phyloP scores from a whole-genome alignment of 441 rosid genomes.

The Viola pubescens region DNA sequence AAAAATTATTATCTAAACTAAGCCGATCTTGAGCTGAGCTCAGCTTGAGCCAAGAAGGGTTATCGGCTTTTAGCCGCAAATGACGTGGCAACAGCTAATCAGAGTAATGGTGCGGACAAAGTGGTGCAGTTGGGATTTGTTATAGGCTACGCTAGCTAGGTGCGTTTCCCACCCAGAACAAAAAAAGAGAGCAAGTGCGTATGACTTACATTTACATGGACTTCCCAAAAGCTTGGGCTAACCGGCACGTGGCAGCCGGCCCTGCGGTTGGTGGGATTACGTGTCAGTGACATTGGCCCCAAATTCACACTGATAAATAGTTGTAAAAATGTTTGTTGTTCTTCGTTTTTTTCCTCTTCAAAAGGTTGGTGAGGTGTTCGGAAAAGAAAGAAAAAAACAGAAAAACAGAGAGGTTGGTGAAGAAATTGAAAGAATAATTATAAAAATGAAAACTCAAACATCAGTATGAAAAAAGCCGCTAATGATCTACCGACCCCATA shows the following conservation, averaged over 20 bases:
- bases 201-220: neutral
- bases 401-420: too few relatives aligned
- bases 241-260: conserved; percentile 17
- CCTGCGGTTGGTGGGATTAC: conserved; percentile 2
- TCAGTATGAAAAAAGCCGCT: too few relatives aligned
- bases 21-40: neutral
- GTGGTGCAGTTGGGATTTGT: conserved; percentile 29
- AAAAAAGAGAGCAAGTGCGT: neutral
- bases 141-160: conserved; percentile 11
- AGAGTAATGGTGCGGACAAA: neutral
- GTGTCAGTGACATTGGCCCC: neutral
- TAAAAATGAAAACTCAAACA: too few relatives aligned
- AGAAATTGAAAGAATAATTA: too few relatives aligned
- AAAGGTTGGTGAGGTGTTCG: too few relatives aligned
- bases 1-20: neutral
- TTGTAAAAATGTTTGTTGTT: too few relatives aligned
- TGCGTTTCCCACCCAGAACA: conserved; percentile 22
- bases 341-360: too few relatives aligned
- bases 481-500: too few relatives aligned
- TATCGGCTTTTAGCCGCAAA: neutral
- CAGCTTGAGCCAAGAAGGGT: neutral
- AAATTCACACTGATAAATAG: neutral
- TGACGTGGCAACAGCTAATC: conserved; percentile 23
- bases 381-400: too few relatives aligned
- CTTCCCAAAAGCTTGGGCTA: conserved; percentile 20